Conservation (phyloP, 2,329 filamentous ascomycete species). For the Parastagonospora nodorum region DNA sequence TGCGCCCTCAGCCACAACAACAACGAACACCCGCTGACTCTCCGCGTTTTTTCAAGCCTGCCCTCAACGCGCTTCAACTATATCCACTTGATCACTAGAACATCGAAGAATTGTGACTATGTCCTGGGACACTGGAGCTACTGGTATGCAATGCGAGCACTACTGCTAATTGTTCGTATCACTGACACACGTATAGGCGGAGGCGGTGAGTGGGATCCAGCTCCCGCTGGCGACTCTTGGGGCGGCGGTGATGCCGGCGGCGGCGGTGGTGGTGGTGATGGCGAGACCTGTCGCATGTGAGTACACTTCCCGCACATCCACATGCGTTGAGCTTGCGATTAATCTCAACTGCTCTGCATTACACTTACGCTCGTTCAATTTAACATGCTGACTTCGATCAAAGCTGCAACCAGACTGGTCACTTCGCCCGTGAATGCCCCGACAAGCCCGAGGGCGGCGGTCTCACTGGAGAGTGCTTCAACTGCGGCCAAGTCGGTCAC, state of each 20-base stretch:
- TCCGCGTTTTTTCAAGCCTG: neutral
- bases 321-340: neutral
- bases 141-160: conserved; percentile 12
- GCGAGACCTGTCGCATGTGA: conserved; percentile 50
- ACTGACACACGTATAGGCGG: conserved; percentile 19
- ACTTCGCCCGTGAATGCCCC: conserved; percentile 57
- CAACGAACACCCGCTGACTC: conserved; percentile 1
- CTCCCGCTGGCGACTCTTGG: conserved; percentile 23
- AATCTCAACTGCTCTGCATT: neutral
- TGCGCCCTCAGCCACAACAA: neutral
- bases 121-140: conserved; percentile 25
- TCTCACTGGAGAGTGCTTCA: conserved; percentile 60
- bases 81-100: neutral
- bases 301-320: conserved; percentile 15
- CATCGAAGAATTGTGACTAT: conserved; percentile 10
- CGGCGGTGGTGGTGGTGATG: conserved; percentile 26
- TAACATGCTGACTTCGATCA: conserved; percentile 27
- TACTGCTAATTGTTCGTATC: conserved; percentile 5
- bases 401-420: conserved; percentile 51
- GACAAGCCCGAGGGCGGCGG: conserved; percentile 45
- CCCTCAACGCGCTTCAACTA: neutral
- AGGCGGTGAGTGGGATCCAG: conserved; percentile 17
- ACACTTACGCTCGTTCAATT: neutral
- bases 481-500: conserved; percentile 65
- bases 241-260: conserved; percentile 17